phyloP scores from a whole-genome alignment of 306 rosid genomes.

The Senna tora region DNA sequence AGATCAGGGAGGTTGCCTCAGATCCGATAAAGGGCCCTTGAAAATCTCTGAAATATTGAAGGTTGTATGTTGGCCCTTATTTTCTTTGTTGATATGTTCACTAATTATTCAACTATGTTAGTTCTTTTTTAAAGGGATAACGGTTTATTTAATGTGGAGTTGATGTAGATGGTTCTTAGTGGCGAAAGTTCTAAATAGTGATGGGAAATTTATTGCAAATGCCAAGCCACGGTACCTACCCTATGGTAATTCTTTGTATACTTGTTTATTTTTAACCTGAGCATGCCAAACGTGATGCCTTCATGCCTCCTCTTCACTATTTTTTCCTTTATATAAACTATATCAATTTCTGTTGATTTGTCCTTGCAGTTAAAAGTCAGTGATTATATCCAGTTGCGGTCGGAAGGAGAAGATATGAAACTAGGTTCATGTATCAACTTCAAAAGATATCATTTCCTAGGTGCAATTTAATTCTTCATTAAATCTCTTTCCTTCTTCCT shows the following conservation, averaged over 20 bases:
- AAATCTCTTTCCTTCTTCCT: no score
- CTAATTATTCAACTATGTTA: background rate
- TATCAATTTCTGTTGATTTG: conserved; percentile 21
- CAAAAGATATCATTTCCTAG: no score
- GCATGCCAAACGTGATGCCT: conserved; percentile 16
- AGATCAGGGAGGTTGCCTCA: conserved; percentile 88
- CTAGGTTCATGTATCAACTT: no score
- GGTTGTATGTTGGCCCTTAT: conserved; percentile 49
- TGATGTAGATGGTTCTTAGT: conserved; percentile 77
- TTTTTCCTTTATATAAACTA: conserved; percentile 10
- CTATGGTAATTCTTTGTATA: conserved; percentile 58
- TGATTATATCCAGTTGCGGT: conserved; percentile 95
- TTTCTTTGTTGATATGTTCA: conserved; percentile 16
- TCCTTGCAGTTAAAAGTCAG: conserved; percentile 82
- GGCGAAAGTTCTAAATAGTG: conserved; percentile 88
- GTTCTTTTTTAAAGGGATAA: conserved; percentile 30
- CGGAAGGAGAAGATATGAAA: conserved; percentile 99
- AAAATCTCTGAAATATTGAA: conserved; percentile 84
- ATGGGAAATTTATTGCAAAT: conserved; percentile 86
- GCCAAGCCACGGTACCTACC: conserved; percentile 89
- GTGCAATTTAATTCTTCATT: no score
- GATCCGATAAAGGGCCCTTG: conserved; percentile 99
- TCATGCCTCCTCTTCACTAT: background rate
- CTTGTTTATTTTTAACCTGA: conserved; percentile 4
- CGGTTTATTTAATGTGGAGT: conserved; percentile 23